Conservation (phyloP, 1,139 yeast species). For the Eremothecium sinecaudum region DNA sequence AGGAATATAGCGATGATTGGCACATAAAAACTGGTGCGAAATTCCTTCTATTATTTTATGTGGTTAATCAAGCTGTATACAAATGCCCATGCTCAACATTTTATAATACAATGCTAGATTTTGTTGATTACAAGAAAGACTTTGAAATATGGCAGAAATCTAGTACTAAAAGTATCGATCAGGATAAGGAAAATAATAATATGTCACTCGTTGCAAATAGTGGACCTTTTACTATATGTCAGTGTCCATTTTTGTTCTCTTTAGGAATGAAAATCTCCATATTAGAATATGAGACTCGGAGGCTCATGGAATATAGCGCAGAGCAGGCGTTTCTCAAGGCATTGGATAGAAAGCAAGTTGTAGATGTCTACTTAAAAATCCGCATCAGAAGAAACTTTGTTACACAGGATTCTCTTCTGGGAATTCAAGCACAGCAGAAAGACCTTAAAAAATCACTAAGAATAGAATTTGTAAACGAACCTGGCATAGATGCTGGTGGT, state of each 20-base stretch:
- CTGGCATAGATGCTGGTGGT: conserved; percentile 95
- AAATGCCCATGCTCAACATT: conserved; percentile 37
- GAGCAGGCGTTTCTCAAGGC: conserved; percentile 83
- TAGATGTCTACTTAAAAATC: conserved; percentile 61
- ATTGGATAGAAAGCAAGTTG: conserved; percentile 48
- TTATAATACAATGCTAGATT: conserved; percentile 77
- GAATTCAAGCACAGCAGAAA: conserved; percentile 42
- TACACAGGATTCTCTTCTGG: conserved; percentile 65
- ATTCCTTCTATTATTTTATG: conserved; percentile 45
- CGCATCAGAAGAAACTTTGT: conserved; percentile 58
- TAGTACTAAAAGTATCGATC: conserved; percentile 4
- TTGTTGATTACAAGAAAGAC: conserved; percentile 64
- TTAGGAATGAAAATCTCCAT: conserved; percentile 75
- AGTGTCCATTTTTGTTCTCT: conserved; percentile 72
- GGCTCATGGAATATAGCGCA: conserved; percentile 79
- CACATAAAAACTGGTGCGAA: conserved; percentile 59
- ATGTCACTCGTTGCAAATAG: conserved; percentile 8
- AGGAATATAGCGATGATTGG: conserved; percentile 76
- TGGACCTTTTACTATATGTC: conserved; percentile 51
- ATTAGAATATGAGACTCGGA: conserved; percentile 70
- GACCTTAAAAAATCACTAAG: conserved; percentile 67
- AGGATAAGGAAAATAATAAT: conserved; percentile 3
- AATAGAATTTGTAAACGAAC: conserved; percentile 76
- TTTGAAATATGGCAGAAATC: conserved; percentile 65
- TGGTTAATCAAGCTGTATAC: conserved; percentile 37